phyloP scores from a whole-genome alignment of 2,329 filamentous ascomycete genomes.

The Tolypocladium endophyticum region DNA sequence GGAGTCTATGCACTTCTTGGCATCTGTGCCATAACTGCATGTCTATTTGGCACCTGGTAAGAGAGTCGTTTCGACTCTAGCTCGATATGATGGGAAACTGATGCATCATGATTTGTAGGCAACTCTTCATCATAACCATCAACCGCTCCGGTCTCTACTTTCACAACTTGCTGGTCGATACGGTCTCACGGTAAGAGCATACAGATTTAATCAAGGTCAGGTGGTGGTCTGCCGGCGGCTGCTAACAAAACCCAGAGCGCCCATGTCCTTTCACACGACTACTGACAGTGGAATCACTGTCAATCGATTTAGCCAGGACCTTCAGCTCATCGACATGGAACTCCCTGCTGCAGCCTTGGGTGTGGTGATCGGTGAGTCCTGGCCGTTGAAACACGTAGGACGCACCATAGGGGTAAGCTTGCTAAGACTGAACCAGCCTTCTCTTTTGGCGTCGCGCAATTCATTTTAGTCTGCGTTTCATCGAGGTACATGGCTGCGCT shows the following conservation, averaged over 20 bases:
- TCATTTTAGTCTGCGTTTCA: constrained; percentile 17
- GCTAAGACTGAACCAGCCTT: neutral
- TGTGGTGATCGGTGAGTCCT: constrained; percentile 3
- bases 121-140: neutral
- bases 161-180: neutral
- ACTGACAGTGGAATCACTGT: constrained; percentile 23
- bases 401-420: too few relatives aligned
- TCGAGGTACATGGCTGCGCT: constrained; percentile 32
- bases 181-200: neutral
- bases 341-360: constrained; percentile 18
- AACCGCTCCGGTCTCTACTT: neutral
- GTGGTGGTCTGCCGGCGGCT: neutral
- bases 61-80: neutral
- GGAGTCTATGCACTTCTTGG: neutral
- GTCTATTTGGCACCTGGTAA: neutral
- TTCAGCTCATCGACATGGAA: constrained; percentile 26
- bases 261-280: constrained; percentile 22
- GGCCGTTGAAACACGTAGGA: neutral
- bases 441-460: constrained; percentile 1
- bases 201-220: neutral
- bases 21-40: neutral
- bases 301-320: constrained; percentile 29
- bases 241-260: constrained; percentile 8
- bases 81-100: neutral
- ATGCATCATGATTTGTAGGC: neutral